Conservation (phyloP, 164 flowering plant genomes). For the Macadamia integrifolia region DNA sequence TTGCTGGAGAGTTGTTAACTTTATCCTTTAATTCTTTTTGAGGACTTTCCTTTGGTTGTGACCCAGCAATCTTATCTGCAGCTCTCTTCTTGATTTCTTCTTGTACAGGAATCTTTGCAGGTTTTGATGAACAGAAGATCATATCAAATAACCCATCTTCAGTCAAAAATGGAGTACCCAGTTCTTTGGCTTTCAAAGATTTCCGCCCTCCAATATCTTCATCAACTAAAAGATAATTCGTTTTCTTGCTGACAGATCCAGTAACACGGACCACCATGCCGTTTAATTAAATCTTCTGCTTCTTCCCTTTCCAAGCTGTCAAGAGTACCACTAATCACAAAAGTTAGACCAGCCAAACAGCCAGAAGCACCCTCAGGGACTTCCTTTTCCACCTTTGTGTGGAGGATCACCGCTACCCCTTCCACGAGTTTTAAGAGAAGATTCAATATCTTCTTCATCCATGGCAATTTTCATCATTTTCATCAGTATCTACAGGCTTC, state of each 20-base stretch:
- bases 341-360: slow-evolving; percentile 83
- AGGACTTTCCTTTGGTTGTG: slow-evolving; percentile 43
- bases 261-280: slow-evolving; percentile 97
- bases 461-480: slow-evolving; percentile 39
- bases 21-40: slow-evolving; percentile 41
- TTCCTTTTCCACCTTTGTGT: slow-evolving; percentile 97
- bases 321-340: slow-evolving; percentile 97
- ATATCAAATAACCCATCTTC: slow-evolving; percentile 91
- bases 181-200: slow-evolving; percentile 85
- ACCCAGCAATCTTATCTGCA: slow-evolving; percentile 23
- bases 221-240: slow-evolving; percentile 90
- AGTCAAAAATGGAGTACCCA: slow-evolving; percentile 76
- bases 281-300: slow-evolving; percentile 92
- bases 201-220: slow-evolving; percentile 94
- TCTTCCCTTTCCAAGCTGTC: slow-evolving; percentile 99
- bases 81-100: slow-evolving; percentile 34
- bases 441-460: slow-evolving; percentile 21
- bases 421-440: slow-evolving; percentile 40
- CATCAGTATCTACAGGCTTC: slow-evolving; percentile 39
- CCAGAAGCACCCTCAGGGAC: slow-evolving; percentile 88
- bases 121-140: slow-evolving; percentile 73
- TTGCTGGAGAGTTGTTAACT: slow-evolving; percentile 18
- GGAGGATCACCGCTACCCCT: slow-evolving; percentile 83
- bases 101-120: slow-evolving; percentile 28
- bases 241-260: slow-evolving; percentile 92